phyloP scores from a whole-genome alignment of 2,329 filamentous ascomycete genomes.

The Rachicladosporium sp. region DNA sequence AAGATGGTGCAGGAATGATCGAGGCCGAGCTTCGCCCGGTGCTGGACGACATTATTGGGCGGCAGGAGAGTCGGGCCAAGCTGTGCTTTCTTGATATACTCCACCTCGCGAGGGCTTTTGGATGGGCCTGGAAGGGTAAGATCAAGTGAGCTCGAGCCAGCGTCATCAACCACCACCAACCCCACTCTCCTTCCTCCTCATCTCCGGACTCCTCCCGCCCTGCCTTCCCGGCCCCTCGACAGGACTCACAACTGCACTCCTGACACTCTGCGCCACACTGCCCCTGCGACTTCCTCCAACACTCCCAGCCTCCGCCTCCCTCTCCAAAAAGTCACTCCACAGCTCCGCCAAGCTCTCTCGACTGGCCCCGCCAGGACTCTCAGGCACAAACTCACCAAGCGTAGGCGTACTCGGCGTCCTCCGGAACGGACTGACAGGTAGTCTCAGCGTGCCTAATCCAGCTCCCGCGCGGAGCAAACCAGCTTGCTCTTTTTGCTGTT shows the following conservation, averaged over 20 bases:
- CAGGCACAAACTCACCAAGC: constrained; percentile 64
- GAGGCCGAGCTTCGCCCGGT: too few relatives aligned
- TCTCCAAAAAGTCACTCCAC: constrained; percentile 88
- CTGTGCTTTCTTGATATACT: too few relatives aligned
- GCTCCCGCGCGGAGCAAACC: constrained; percentile 76
- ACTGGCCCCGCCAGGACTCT: constrained; percentile 40
- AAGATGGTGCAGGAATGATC: too few relatives aligned
- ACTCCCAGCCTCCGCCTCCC: constrained; percentile 43
- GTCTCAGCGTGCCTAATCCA: constrained; percentile 29
- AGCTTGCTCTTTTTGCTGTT: constrained; percentile 84
- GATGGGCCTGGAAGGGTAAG: too few relatives aligned
- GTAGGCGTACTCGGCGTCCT: constrained; percentile 81
- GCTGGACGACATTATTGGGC: too few relatives aligned
- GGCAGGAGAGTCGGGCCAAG: too few relatives aligned
- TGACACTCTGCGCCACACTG: constrained; percentile 17
- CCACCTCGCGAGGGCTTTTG: too few relatives aligned
- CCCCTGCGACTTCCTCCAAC: constrained; percentile 16
- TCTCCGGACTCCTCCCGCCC: constrained; percentile 12
- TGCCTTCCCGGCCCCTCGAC: constrained; percentile 7
- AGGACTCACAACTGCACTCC: constrained; percentile 15
- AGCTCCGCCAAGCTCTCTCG: constrained; percentile 81
- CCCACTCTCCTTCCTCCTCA: constrained; percentile 19
- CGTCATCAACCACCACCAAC: constrained; percentile 4
- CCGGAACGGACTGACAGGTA: constrained; percentile 60
- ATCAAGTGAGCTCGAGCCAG: too few relatives aligned